Conservation (phyloP, 306 rosid species). For the Quercus robur region DNA sequence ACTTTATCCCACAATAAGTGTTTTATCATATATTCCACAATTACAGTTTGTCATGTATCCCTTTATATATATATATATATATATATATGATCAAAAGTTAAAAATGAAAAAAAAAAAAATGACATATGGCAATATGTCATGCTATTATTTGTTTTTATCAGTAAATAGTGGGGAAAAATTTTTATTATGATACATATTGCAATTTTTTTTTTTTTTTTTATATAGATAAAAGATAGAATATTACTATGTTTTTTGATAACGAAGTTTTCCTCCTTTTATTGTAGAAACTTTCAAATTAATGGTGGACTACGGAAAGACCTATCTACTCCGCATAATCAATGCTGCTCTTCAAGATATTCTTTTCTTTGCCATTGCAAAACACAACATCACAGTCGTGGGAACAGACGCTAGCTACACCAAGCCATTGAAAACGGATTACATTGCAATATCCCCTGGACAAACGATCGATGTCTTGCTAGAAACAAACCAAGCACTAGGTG, state of each 20-base stretch:
- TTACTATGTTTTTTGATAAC: too few species aligned
- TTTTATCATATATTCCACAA: too few species aligned
- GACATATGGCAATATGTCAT: too few species aligned
- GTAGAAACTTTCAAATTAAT: constrained; percentile 44
- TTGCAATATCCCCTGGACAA: constrained; percentile 59
- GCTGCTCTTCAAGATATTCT: constrained; percentile 39
- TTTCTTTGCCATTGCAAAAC: constrained; percentile 45
- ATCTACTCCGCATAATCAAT: constrained; percentile 48
- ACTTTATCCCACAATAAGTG: too few species aligned
- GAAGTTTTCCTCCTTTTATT: neutral
- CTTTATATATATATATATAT: too few species aligned
- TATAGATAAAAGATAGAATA: too few species aligned
- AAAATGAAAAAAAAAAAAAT: too few species aligned
- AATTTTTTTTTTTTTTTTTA: too few species aligned
- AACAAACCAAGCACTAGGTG: constrained; percentile 35
- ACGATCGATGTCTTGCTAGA: constrained; percentile 42
- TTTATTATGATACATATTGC: neutral
- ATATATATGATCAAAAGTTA: too few species aligned
- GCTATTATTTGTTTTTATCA: too few species aligned
- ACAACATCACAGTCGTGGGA: constrained; percentile 55
- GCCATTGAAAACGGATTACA: constrained; percentile 37
- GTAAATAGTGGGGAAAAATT: neutral
- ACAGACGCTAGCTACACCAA: constrained; percentile 53
- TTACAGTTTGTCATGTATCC: too few species aligned
- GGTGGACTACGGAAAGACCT: constrained; percentile 40